Evolutionary conservation across 2,329 filamentous ascomycete genomes (phyloP).

Genomic region (Paramyrothecium sp.): DNA sequence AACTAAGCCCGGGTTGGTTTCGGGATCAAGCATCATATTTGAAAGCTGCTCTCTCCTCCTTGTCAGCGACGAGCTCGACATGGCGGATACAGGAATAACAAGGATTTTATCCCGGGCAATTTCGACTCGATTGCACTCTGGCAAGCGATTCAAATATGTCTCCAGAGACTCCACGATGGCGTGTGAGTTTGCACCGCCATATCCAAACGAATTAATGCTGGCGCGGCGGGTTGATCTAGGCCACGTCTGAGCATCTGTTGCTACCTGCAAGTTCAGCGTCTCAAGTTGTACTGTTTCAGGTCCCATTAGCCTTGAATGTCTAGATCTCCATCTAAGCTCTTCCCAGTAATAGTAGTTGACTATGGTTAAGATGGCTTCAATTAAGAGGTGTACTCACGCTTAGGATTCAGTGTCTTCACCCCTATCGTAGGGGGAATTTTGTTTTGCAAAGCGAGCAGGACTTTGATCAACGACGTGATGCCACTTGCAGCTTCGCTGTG

Average conservation of each 20-base stretch:
- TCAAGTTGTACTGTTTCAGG: not conserved
- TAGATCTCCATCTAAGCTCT: no score
- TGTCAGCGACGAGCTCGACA: no score
- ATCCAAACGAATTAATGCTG: constrained; percentile 1
- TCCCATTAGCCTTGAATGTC: no score
- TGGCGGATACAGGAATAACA: not conserved
- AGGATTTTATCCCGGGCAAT: not conserved
- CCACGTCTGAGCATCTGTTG: not conserved
- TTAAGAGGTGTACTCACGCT: constrained; percentile 9
- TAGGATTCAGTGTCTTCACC: constrained; percentile 19
- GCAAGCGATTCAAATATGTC: not conserved
- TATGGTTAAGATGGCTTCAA: constrained; percentile 1
- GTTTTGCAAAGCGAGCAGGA: constrained; percentile 18
- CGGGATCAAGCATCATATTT: no score
- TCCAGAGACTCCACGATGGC: not conserved
- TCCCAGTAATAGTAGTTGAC: not conserved
- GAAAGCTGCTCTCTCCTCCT: no score
- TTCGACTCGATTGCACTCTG: not conserved
- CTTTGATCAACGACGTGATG: constrained; percentile 24
- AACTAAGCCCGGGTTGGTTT: no score
- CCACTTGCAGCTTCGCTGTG: constrained; percentile 25
- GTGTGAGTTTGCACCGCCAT: not conserved
- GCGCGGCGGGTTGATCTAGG: not conserved
- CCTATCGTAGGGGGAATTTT: constrained; percentile 22
- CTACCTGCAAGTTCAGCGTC: not conserved